Evolutionary conservation across 2,329 filamentous ascomycete genomes (phyloP), one percentile per base, ranked within the genome.

Genomic region (Colletotrichum tofieldiae): DNA sequence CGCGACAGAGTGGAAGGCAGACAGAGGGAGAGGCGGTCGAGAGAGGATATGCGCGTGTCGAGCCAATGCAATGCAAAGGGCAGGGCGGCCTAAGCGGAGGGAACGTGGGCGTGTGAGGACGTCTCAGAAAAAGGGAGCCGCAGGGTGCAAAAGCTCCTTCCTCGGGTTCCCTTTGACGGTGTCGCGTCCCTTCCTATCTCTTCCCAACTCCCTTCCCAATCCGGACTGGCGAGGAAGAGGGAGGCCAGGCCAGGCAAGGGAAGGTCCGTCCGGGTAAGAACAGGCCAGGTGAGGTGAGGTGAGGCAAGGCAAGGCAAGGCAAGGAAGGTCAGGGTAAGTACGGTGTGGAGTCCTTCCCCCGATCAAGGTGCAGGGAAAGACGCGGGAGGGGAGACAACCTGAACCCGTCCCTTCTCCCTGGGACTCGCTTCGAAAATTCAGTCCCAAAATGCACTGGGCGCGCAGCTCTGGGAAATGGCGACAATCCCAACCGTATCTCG

Each of bases 61-160:
- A 71, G n/a, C 47, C 63, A 54, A 64, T 60, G 67, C 55, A 61
- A 54, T 39, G 60, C 60, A 62, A 32, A 49, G 45, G 32, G 60
- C 45, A 55, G 29, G 55, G 20, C 51, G 23, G 67, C 29, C 68
- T 54, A 35, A 71, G 63, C 68, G 56, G 67, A 71, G 64, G 68
- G 68, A 71, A 49, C 68, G 68, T 67, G 56, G 60, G 49, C 63
- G 18, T n/a, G 60, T n/a, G 14, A 63, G 45, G 35, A 64, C 47
- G 45, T 64, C 61, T 41, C 47, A 54, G 54, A 65, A 49, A 41
- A 29, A 59, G 29, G 52, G 39, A 39, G 29, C 20, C 16, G 29
- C 59, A 18, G 29, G 32, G 7, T 60, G 43, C 16, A 35, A 62
- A 35, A 62, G 32, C 32, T 52, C 45, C 41, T 49, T 62, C 45